These are phyloP conservation scores for Pseudogymnoascus sp. DNA, from an alignment of 2,329 filamentous ascomycete genomes.

Conservation along the genomic window DNA sequence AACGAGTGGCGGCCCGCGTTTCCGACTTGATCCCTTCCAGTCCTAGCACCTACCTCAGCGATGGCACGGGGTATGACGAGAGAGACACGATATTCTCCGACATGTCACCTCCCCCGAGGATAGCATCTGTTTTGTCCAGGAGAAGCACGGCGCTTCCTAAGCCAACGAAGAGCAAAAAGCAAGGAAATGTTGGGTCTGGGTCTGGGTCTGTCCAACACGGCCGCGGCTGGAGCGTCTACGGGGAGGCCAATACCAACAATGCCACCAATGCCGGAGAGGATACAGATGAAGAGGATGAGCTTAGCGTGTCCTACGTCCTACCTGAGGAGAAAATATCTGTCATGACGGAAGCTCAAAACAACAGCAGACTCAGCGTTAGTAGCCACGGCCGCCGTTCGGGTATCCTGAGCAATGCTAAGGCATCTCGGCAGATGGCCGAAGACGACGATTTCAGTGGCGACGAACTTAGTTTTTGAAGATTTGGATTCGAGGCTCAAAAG, in stretches of 20 bases:
- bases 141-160: not conserved
- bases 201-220: not conserved
- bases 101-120: not conserved
- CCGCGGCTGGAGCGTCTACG: conserved; percentile 4
- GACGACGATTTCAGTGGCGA: not conserved
- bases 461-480: not conserved
- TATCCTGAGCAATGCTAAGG: not conserved
- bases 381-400: not conserved
- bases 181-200: not conserved
- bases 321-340: not conserved
- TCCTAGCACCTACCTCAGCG: not conserved
- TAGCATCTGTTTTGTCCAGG: not conserved
- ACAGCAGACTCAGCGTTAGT: not conserved
- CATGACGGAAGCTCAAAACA: not conserved
- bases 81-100: conserved; percentile 1
- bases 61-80: not conserved
- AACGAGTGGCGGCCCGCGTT: not conserved
- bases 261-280: not conserved
- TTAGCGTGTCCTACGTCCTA: not conserved
- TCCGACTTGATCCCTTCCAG: conserved; percentile 2
- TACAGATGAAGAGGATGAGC: not conserved
- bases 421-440: not conserved
- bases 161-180: not conserved
- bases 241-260: not conserved
- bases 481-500: not conserved